Evolutionary conservation across 768 basidiomycete species (phyloP).

Genomic region (Leccinum obscurum): DNA sequence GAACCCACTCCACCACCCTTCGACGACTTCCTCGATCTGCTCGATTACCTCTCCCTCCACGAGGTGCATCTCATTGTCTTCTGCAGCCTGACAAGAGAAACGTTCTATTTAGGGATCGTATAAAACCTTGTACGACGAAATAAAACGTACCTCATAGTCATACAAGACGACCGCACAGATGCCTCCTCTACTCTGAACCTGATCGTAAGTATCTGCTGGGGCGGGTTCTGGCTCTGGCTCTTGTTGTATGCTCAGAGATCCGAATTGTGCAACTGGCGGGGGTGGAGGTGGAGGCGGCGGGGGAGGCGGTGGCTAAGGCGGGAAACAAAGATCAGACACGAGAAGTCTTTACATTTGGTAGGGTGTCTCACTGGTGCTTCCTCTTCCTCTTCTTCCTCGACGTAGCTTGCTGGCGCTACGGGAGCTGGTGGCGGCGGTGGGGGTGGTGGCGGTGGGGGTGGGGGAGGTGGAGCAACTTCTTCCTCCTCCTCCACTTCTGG

Average conservation of each 20-base stretch:
- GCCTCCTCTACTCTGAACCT: slow-evolving; percentile 39
- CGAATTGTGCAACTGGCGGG: slow-evolving; percentile 37
- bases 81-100: slow-evolving; percentile 52
- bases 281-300: slow-evolving; percentile 41
- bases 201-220: slow-evolving; percentile 15
- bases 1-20: slow-evolving; percentile 91
- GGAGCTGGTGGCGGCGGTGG: slow-evolving; percentile 19
- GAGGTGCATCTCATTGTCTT: slow-evolving; percentile 85
- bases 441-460: slow-evolving; percentile 31
- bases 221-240: slow-evolving; percentile 40
- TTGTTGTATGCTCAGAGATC: slow-evolving; percentile 31
- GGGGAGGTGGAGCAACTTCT: slow-evolving; percentile 12
- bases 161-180: slow-evolving; percentile 75
- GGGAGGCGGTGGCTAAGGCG: slow-evolving; percentile 21
- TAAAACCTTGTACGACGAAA: background rate
- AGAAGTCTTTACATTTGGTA: background rate
- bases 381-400: slow-evolving; percentile 15
- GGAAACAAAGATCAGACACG: background rate
- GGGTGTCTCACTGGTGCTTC: slow-evolving; percentile 8
- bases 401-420: slow-evolving; percentile 17
- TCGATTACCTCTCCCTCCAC: slow-evolving; percentile 80
- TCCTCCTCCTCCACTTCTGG: slow-evolving; percentile 15
- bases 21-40: slow-evolving; percentile 80
- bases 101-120: background rate
- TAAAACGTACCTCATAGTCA: slow-evolving; percentile 63